Conservation (phyloP, 2,329 filamentous ascomycete species). For the Chaetothyriales sp. region DNA sequence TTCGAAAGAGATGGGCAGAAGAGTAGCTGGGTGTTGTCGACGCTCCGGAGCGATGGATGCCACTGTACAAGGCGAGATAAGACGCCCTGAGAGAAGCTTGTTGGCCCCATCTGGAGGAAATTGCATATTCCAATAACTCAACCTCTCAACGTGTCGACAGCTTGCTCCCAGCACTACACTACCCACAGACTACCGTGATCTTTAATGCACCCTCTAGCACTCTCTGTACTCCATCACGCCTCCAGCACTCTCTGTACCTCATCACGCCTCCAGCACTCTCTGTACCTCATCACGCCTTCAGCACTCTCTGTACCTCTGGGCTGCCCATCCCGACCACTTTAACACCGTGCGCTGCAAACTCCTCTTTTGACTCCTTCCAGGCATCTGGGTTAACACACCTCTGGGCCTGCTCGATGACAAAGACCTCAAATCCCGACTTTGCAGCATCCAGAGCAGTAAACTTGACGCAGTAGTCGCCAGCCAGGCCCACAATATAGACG, state of each 20-base stretch:
- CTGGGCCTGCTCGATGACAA: conserved; percentile 65
- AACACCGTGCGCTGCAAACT: conserved; percentile 8
- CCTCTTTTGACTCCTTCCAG: conserved; percentile 39
- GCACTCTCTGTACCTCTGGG: conserved; percentile 8
- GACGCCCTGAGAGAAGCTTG: no score
- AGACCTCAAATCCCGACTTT: conserved; percentile 61
- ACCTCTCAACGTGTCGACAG: neutral
- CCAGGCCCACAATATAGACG: conserved; percentile 75
- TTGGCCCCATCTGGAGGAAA: no score
- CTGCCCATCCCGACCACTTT: conserved; percentile 10
- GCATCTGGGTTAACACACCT: conserved; percentile 51
- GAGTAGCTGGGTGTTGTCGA: neutral
- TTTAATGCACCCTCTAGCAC: no score
- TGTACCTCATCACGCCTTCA: conserved; percentile 3
- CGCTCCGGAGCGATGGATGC: no score
- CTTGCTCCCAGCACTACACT: neutral
- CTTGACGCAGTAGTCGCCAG: conserved; percentile 80
- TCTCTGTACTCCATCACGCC: conserved; percentile 1
- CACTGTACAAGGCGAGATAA: no score
- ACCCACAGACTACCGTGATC: no score
- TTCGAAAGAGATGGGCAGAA: neutral
- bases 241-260: conserved; percentile 10
- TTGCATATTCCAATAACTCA: no score
- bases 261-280: conserved; percentile 6
- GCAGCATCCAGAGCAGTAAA: conserved; percentile 65